Evolutionary conservation across 2,329 filamentous ascomycete species (phyloP), one percentile per base, ranked within the genome.

Genomic region (Calycina herbarum): DNA sequence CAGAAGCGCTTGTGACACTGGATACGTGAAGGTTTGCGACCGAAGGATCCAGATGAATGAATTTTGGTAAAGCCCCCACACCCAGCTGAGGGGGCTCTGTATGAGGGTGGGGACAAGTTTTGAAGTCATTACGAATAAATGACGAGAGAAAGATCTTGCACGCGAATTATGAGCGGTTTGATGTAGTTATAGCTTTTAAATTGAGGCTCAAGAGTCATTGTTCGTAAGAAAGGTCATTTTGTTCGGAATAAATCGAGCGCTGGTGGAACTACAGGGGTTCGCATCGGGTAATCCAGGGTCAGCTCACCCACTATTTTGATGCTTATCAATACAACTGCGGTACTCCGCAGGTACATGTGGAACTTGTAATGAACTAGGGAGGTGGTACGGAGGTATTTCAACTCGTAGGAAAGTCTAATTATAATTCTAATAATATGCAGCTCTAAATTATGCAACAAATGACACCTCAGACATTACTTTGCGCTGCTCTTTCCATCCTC

Each of bases 11-110:
- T 24, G 24, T 13, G 59, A 40, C 2, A 62, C 31, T 10, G 40
- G 17, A 15, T 40, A 59, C 13, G 20, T 58, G 27, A 63, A 63
- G 6, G n/a, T 42, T 24, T 63, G 61, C 13, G 31, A 29, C 24
- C 27, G 61, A 24, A 63, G 61, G 35, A 63, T 38, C 17, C 2
- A 24, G 35, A 58, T 20, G 54, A 51, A 63, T 5, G 61, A 45
- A 17, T 8, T 48, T 10, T 51, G 48, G 10, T 51, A 51, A 8
- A 24, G 7, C 48, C 48, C 20, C 20, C 24, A 20, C 3, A 24
- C 10, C 48, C 20, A 51, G 20, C 10, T 51, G 1, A 51, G 20
- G 48, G 48, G 48, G 7, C 20, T 51, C 20, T 51, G 48, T 10
- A 51, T 11, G 48, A 51, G 27, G 8, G 48, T 8, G 42, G 42